Evolutionary conservation across 192 early-diverging fungal genomes (phyloP).

Genomic region (Podila verticillata): DNA sequence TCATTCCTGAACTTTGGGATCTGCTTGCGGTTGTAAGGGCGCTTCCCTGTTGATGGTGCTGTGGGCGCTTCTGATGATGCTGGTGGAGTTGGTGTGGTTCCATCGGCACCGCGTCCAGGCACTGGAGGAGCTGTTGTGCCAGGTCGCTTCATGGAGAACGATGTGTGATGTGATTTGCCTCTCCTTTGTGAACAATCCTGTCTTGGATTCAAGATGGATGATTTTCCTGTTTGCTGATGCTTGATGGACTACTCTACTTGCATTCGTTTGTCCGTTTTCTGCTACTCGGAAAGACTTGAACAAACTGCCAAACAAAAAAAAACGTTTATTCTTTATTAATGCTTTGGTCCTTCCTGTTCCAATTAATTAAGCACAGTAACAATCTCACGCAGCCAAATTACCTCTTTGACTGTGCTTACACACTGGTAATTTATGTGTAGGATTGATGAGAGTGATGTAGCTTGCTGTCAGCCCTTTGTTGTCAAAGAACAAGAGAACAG

Average conservation of each 20-base stretch:
- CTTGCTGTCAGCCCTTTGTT: no score
- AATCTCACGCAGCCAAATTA: not conserved
- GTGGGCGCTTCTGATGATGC: slow-evolving; percentile 1
- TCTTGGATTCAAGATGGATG: no score
- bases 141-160: not conserved
- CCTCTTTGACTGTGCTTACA: not conserved
- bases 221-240: no score
- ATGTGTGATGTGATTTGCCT: not conserved
- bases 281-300: no score
- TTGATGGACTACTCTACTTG: no score
- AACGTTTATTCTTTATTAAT: no score
- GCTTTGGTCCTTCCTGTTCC: not conserved
- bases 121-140: not conserved
- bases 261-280: no score
- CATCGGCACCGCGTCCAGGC: slow-evolving; percentile 9
- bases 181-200: no score
- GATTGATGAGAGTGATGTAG: not conserved
- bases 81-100: slow-evolving; percentile 8
- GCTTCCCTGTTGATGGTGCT: slow-evolving; percentile 12
- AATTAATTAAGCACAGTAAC: not conserved
- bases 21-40: slow-evolving; percentile 26
- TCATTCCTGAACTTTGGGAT: slow-evolving; percentile 10
- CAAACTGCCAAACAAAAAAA: no score
- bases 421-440: not conserved
- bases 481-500: no score